Conservation (phyloP, 2,329 filamentous ascomycete species). For the Neurospora sp. region DNA sequence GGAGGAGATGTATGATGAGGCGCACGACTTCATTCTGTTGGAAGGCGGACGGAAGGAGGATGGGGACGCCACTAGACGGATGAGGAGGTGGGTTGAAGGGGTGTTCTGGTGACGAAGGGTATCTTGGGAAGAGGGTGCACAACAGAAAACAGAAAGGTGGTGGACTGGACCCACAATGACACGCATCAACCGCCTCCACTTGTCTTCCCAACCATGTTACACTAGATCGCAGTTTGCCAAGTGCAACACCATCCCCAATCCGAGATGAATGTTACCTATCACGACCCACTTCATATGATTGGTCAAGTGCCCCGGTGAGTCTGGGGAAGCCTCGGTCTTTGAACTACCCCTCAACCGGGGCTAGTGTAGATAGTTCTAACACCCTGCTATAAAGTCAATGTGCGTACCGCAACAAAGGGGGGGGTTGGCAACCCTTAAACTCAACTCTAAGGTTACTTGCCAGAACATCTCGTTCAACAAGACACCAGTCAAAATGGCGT, state of each 20-base stretch:
- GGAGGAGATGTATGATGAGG: constrained; percentile 21
- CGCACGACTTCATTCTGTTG: constrained; percentile 25
- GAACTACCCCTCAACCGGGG: background rate
- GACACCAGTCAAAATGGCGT: background rate
- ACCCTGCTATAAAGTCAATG: background rate
- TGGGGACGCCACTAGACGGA: constrained; percentile 21
- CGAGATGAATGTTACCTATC: background rate
- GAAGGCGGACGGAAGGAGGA: constrained; percentile 17
- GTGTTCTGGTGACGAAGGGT: constrained; percentile 4
- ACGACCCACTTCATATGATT: background rate
- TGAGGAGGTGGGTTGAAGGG: constrained; percentile 22
- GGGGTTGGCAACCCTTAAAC: background rate
- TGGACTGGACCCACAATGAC: no score
- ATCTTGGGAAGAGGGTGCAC: background rate
- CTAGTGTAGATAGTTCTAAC: background rate
- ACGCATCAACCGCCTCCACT: no score
- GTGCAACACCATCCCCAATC: no score
- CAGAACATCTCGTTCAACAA: background rate
- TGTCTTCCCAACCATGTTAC: no score
- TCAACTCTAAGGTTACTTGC: background rate
- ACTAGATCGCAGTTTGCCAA: no score
- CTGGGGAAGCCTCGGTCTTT: background rate
- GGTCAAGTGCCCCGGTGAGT: background rate
- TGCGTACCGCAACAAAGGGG: background rate
- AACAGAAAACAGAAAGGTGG: no score